Evolutionary conservation across 2,329 filamentous ascomycete genomes (phyloP).

Genomic region (Fusarium zealandicum): DNA sequence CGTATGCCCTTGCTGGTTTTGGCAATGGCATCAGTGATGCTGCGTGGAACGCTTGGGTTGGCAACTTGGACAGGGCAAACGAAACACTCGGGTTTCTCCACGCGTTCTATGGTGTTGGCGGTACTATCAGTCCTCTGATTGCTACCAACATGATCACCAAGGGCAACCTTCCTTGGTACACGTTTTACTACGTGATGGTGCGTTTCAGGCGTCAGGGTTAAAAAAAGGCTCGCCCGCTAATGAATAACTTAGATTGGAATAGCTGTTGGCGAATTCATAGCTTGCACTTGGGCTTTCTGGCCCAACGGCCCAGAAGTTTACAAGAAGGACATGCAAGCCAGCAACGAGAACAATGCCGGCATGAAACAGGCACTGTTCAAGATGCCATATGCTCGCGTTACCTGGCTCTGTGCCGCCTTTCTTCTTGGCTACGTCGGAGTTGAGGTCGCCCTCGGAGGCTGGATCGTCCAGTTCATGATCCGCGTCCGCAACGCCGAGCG

Average conservation of each 20-base stretch:
- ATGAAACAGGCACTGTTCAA: conserved; percentile 49
- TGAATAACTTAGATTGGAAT: conserved; percentile 19
- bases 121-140: conserved; percentile 72
- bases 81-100: conserved; percentile 74
- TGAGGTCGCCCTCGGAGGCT: conserved; percentile 79
- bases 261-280: conserved; percentile 31
- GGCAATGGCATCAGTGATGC: conserved; percentile 71
- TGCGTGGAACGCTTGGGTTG: conserved; percentile 64
- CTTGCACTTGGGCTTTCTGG: conserved; percentile 67
- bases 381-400: conserved; percentile 57
- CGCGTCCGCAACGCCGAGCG: conserved; percentile 70
- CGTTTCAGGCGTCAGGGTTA: conserved; percentile 28
- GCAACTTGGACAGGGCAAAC: conserved; percentile 73
- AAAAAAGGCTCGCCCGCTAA: not conserved
- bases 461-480: conserved; percentile 87
- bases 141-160: conserved; percentile 75
- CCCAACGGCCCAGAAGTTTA: conserved; percentile 61
- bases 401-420: conserved; percentile 76
- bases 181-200: conserved; percentile 79
- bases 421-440: conserved; percentile 78
- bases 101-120: conserved; percentile 72
- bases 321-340: conserved; percentile 48
- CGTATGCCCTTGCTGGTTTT: conserved; percentile 72
- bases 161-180: conserved; percentile 68
- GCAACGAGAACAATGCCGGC: conserved; percentile 34